Percentiles rank a stretch among this genome's conserved stretches.
Evolutionary conservation across 1,139 yeast genomes (phyloP).

Genomic region (Pneumocystis oryctolagi): DNA sequence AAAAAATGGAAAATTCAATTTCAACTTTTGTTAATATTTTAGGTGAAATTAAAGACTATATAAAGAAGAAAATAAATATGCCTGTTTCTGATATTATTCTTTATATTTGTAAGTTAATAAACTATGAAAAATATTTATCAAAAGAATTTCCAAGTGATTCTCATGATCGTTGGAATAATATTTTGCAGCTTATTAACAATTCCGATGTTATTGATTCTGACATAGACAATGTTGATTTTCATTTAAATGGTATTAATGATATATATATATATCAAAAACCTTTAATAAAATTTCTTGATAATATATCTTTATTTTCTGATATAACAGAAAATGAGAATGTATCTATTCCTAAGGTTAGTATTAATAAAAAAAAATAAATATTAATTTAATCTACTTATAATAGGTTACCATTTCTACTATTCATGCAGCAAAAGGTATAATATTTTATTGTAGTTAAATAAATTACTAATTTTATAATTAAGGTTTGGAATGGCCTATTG

Average conservation of each 20-base stretch:
- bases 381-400: background rate
- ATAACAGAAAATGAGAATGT: constrained; percentile 21
- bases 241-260: constrained; percentile 8
- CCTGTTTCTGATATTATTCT: constrained; percentile 3
- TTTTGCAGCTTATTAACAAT: constrained; percentile 10
- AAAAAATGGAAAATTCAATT: constrained; percentile 13
- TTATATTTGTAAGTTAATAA: constrained; percentile 8
- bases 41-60: constrained; percentile 11
- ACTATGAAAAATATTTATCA: constrained; percentile 18
- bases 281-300: constrained; percentile 36
- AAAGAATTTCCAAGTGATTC: constrained; percentile 25
- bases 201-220: constrained; percentile 6
- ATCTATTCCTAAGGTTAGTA: constrained; percentile 3
- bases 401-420: constrained; percentile 50
- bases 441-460: constrained; percentile 28
- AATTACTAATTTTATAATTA: background rate
- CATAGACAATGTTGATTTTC: constrained; percentile 25
- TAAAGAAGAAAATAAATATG: constrained; percentile 18
- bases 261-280: constrained; percentile 15
- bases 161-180: constrained; percentile 15
- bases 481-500: constrained; percentile 76
- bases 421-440: constrained; percentile 54
- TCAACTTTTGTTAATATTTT: constrained; percentile 25
- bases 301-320: constrained; percentile 39
- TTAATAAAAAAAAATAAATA: background rate